A percentile compares a stretch with the other conserved stretches of the same genome.
Evolutionary conservation across 1,284 basidiomycete genomes (phyloP).

Genomic region (Ganoderma resinaceum): DNA sequence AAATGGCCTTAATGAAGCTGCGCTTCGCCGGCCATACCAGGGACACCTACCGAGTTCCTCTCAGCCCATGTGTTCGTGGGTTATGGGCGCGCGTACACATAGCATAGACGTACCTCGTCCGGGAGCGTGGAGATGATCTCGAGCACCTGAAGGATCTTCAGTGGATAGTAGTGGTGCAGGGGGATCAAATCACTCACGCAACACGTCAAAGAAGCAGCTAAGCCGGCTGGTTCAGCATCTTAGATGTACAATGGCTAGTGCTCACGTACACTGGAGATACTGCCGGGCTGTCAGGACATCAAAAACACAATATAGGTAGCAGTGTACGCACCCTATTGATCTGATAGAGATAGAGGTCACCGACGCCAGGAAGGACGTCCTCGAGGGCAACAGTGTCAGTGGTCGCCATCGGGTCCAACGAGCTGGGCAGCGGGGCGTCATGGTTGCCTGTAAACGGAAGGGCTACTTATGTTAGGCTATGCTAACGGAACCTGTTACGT

Average conservation of each 20-base stretch:
- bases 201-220: background rate
- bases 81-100: background rate
- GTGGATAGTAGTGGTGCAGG: background rate
- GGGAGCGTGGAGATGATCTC: background rate
- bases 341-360: background rate
- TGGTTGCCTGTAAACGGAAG: background rate
- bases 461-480: background rate
- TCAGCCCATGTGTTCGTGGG: background rate
- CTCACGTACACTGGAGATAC: background rate
- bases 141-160: background rate
- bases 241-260: background rate
- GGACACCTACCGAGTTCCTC: background rate
- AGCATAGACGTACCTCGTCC: background rate
- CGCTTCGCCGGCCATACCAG: background rate
- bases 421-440: background rate
- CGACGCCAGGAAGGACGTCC: background rate
- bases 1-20: slow-evolving; percentile 1
- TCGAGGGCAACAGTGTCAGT: background rate
- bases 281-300: background rate
- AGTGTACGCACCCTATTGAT: background rate
- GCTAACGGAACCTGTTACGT: background rate
- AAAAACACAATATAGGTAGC: too few species aligned
- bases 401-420: background rate
- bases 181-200: background rate
- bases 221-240: too few species aligned